Evolutionary conservation across 2,329 filamentous ascomycete species (phyloP), one percentile per base, ranked within the genome.

Genomic region (Colletotrichum scovillei): DNA sequence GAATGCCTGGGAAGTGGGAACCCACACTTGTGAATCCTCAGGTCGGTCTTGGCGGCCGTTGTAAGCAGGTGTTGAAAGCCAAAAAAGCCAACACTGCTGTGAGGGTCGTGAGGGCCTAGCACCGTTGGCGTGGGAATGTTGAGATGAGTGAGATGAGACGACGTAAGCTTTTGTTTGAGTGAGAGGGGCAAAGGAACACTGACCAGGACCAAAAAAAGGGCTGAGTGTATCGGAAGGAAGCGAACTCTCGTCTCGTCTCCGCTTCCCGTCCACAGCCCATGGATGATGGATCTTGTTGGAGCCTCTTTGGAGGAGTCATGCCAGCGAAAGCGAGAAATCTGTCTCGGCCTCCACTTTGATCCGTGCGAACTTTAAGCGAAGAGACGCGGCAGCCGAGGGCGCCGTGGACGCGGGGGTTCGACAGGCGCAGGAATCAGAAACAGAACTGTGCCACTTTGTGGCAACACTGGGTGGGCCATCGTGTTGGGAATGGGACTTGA

Each of bases 161-260:
- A 63, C 49, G 46, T 63, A 42, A 63, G 58, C 38, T 42, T 38
- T 58, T 52, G 66, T 72, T 72, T 69, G 70, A 64, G 53, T 60
- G 24, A 59, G 66, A 69, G 59, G 66, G 69, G 66, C 19, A 55
- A 60, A 42, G 22, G 22, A 57, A 55, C 1, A n/a, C 38, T 42
- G 38, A 0, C 38, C 38, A 8, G 11, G 19, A 24, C 16, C 16
- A 14, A 16, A 28, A 24, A 22, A 62, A 55, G 52, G 65, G 55
- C 66, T 55, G 59, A 69, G 66, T 64, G 70, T 64, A 26, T 56
- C 52, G 65, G 66, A 69, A 73, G 66, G 66, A 60, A 73, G 69
- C 69, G 65, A 69, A 59, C 58, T 49, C 16, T 63, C 26, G 49
- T 60, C 63, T 67, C n/a, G 28, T 35, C 57, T 69, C 30, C 57